A percentile compares a stretch with the other conserved stretches of the same genome.
Conservation (phyloP, 352 stramenopile species). For the Plasmopara halstedii region DNA sequence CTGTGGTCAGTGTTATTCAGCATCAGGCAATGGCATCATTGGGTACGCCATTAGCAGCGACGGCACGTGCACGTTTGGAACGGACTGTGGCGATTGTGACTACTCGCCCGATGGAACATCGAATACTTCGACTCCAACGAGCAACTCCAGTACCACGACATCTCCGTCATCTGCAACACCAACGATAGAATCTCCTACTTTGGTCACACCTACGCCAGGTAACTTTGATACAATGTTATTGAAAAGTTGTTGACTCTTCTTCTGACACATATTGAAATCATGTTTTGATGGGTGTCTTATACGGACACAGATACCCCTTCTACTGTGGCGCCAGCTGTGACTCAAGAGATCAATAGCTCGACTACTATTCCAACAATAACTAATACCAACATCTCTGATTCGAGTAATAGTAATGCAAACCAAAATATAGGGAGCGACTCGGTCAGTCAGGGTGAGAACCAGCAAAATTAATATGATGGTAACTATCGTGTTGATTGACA, state of each 20-base stretch:
- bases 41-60: conserved; percentile 26
- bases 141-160: conserved; percentile 9
- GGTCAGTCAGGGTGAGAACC: conserved; percentile 4
- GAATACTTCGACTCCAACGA: background rate
- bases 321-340: conserved; percentile 14
- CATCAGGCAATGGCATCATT: conserved; percentile 15
- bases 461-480: background rate
- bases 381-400: conserved; percentile 11
- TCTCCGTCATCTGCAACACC: conserved; percentile 7
- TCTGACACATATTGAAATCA: background rate
- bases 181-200: conserved; percentile 4
- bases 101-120: conserved; percentile 8
- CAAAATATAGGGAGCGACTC: conserved; percentile 7
- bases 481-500: background rate
- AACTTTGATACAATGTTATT: background rate
- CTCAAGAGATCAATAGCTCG: conserved; percentile 9
- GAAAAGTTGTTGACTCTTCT: background rate
- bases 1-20: conserved; percentile 35
- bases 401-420: conserved; percentile 4
- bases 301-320: conserved; percentile 17
- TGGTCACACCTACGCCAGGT: conserved; percentile 8
- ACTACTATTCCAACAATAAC: background rate
- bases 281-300: background rate
- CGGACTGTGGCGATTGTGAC: conserved; percentile 28
- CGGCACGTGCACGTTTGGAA: conserved; percentile 24